Evolutionary conservation across 345 rosid species (phyloP), one percentile per base, ranked within the genome.

Genomic region (Pugionium dolabratum): DNA sequence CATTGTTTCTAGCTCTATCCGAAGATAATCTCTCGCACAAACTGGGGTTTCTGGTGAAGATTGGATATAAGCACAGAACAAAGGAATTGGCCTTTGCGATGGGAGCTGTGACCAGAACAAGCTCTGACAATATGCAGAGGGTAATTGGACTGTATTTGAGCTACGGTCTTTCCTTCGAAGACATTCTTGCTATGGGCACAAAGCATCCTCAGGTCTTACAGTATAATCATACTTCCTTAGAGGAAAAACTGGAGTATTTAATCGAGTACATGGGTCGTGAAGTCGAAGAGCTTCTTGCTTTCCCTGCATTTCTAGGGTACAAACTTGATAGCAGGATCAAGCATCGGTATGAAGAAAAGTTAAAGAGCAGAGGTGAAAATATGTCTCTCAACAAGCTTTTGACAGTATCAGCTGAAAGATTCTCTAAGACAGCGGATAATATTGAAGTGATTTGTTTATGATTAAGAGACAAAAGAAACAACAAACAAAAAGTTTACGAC

Each of bases 231-330:
- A 40, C 39, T 37, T 80, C 93, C 9, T 76, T 88, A 62, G 82
- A 73, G 69, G 86, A 88, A 67, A 91, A 86, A 76, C 54, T 88
- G 80, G 88, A 86, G 69, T 91, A 86, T 75, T 77, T 88, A 80
- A 66, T 80, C 4, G 88, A 65, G 59, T 89, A 72, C 64, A 88
- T 86, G 96, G 96, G 84, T 6, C 86, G 94, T 7, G 91, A 83
- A 62, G 77, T 86, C n/a, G 80, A 79, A 6, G 96, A 88, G 74
- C 81, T 91, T 25, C 66, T 84, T 48, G 76, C 87, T 43, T 88
- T 91, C 71, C 97, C 96, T 71, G 82, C 94, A 33, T 91, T 83
- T 78, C 85, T 85, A 3, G 94, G 94, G 30, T 91, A 91, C 77
- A 83, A 81, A 72, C 89, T 91, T n/a, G 82, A 86, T 76, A 78